Percentiles rank a stretch among this genome's conserved stretches.
phyloP scores from a whole-genome alignment of 2,329 filamentous ascomycete species.

The Hymenoscyphus scutula region DNA sequence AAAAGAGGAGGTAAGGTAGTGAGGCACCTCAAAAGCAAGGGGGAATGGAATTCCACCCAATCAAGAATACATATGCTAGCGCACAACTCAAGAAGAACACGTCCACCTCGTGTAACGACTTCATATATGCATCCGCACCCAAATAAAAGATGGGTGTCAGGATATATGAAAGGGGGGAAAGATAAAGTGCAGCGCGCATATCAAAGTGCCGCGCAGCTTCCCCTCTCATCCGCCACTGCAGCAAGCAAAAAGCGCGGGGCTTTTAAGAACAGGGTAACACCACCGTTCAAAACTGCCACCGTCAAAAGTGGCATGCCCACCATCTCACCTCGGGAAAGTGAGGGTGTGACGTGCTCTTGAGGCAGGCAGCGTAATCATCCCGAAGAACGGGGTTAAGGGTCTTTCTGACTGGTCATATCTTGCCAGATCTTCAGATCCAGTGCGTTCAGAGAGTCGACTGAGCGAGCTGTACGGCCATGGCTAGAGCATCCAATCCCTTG shows the following conservation, averaged over 20 bases:
- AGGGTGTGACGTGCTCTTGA: too few relatives aligned
- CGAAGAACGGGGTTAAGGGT: neutral
- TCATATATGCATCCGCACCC: neutral
- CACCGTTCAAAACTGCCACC: neutral
- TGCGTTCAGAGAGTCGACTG: neutral
- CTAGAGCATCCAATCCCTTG: conserved; percentile 18
- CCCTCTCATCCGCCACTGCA: neutral
- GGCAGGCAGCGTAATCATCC: neutral
- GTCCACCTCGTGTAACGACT: too few relatives aligned
- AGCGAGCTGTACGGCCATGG: conserved; percentile 12
- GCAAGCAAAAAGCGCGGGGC: neutral
- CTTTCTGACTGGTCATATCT: neutral
- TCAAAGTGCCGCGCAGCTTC: neutral
- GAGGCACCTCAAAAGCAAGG: too few relatives aligned
- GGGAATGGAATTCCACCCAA: too few relatives aligned
- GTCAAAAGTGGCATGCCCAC: neutral
- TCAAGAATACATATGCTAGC: too few relatives aligned
- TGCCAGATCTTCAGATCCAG: neutral
- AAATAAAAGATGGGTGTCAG: neutral
- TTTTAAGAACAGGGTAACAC: neutral
- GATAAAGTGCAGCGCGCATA: neutral
- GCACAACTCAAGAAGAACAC: too few relatives aligned
- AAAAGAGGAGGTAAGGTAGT: too few relatives aligned
- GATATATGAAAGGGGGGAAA: neutral
- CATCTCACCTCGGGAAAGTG: neutral